phyloP scores from a whole-genome alignment of 2,329 filamentous ascomycete genomes.

The Aspergillus fijiensis region DNA sequence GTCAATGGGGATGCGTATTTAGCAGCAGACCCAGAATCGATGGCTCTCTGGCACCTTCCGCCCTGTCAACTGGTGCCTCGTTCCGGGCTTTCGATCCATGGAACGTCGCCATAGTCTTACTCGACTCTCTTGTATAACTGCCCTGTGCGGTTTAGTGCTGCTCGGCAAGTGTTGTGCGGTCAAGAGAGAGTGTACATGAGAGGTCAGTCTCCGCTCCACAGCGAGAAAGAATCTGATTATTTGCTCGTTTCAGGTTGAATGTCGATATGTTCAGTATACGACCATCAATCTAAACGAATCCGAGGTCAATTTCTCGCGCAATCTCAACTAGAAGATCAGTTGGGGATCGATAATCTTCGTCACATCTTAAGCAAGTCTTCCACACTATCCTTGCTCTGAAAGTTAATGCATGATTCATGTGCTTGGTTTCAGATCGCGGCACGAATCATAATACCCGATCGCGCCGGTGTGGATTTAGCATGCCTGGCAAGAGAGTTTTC shows the following conservation, averaged over 20 bases:
- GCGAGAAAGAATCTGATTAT: neutral
- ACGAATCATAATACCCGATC: neutral
- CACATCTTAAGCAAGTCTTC: neutral
- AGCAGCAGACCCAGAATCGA: conserved; percentile 4
- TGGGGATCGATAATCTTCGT: neutral
- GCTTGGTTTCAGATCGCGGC: neutral
- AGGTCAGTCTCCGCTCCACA: conserved; percentile 1
- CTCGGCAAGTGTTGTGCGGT: neutral
- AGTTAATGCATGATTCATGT: neutral
- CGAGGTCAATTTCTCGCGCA: neutral
- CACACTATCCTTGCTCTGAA: too few species aligned
- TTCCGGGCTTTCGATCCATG: conserved; percentile 11
- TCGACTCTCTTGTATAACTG: conserved; percentile 14
- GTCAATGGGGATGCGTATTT: conserved; percentile 2
- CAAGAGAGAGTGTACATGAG: neutral
- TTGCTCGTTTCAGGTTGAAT: neutral
- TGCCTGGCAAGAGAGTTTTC: neutral
- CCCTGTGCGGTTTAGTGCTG: conserved; percentile 12
- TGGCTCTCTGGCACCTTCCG: neutral
- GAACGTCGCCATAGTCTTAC: neutral
- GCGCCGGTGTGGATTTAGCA: neutral
- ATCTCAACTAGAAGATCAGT: neutral
- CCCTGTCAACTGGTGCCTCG: conserved; percentile 5
- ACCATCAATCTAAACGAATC: neutral
- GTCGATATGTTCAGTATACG: neutral